phyloP scores from a whole-genome alignment of 108 stramenopile species.

The Discostella stelligeroides region DNA sequence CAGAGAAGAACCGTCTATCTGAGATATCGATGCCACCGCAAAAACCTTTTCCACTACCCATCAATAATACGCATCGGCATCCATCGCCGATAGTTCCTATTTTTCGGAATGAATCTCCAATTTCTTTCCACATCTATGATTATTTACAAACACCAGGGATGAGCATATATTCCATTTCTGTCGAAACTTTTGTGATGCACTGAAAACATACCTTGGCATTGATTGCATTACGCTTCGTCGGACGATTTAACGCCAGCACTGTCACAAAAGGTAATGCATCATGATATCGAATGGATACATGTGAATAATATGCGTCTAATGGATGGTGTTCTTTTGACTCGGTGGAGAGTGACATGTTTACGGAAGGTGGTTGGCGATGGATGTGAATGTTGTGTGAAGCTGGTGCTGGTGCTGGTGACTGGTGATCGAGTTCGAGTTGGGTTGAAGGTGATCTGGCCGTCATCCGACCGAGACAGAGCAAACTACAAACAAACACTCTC shows the following conservation, averaged over 20 bases:
- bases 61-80: slow-evolving; percentile 65
- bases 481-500: too few species aligned
- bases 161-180: background rate
- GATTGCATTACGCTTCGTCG: slow-evolving; percentile 75
- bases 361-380: background rate
- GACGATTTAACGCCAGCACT: slow-evolving; percentile 57
- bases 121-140: slow-evolving; percentile 73
- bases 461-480: too few species aligned
- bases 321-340: slow-evolving; percentile 13
- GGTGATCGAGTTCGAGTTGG: too few species aligned
- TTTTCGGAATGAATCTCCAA: slow-evolving; percentile 61
- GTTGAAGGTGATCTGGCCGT: too few species aligned
- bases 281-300: slow-evolving; percentile 30
- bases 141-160: too few species aligned
- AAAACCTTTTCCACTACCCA: slow-evolving; percentile 70
- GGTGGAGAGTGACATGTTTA: background rate
- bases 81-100: slow-evolving; percentile 58
- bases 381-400: too few species aligned
- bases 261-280: slow-evolving; percentile 50
- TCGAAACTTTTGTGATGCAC: background rate
- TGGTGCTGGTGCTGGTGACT: too few species aligned
- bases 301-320: slow-evolving; percentile 21
- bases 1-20: slow-evolving; percentile 57
- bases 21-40: slow-evolving; percentile 75
- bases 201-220: slow-evolving; percentile 44